Evolutionary conservation across 176 grass and related monocot genomes (phyloP).

Genomic region (Oryza glumipatula): DNA sequence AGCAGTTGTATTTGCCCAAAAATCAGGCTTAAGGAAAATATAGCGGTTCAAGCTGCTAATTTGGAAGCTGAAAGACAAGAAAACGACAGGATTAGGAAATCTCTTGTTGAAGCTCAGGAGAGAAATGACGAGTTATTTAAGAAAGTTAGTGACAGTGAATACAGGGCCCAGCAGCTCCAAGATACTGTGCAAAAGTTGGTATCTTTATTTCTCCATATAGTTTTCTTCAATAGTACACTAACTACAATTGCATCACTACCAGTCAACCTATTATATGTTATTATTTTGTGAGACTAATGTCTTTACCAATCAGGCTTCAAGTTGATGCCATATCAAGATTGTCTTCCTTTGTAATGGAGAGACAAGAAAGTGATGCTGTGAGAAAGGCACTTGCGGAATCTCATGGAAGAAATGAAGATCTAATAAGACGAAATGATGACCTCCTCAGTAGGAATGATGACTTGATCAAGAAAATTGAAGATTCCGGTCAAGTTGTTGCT

Average conservation of each 20-base stretch:
- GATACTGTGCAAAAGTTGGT: constrained; percentile 62
- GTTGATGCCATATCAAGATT: constrained; percentile 63
- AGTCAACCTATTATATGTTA: constrained; percentile 21
- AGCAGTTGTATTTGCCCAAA: constrained; percentile 28
- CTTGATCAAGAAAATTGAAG: constrained; percentile 61
- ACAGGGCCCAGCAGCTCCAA: constrained; percentile 58
- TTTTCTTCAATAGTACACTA: constrained; percentile 26
- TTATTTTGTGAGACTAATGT: constrained; percentile 33
- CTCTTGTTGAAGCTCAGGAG: constrained; percentile 60
- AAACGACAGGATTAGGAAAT: constrained; percentile 49
- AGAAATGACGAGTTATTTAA: constrained; percentile 51
- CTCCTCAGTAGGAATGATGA: constrained; percentile 64
- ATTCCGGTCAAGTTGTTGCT: constrained; percentile 43
- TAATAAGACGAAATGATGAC: constrained; percentile 57
- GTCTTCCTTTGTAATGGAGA: constrained; percentile 58
- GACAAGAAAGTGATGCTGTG: constrained; percentile 52
- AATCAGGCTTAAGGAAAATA: constrained; percentile 61
- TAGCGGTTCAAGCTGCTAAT: constrained; percentile 31
- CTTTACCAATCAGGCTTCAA: constrained; percentile 50
- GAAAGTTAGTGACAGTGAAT: constrained; percentile 57
- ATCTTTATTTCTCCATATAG: constrained; percentile 30
- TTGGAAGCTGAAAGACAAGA: constrained; percentile 62
- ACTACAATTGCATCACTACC: constrained; percentile 26
- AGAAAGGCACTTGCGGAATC: constrained; percentile 50
- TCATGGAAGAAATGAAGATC: constrained; percentile 60